Evolutionary conservation across 805 yeast genomes (phyloP).

Genomic region (Ogataea paraovalis): DNA sequence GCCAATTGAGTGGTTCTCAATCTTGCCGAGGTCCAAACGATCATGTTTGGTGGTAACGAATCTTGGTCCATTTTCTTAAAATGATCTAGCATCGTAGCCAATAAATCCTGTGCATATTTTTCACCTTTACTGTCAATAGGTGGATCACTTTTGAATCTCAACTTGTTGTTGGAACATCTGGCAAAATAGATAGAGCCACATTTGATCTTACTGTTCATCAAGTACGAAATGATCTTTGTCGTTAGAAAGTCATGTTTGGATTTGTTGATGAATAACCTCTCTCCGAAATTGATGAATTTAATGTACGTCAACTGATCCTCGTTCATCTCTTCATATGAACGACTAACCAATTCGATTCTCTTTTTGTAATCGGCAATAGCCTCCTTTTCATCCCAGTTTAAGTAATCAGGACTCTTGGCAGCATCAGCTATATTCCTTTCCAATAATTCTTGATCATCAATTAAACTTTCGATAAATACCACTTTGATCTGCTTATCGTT

Average conservation of each 20-base stretch:
- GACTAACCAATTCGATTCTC: constrained; percentile 64
- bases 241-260: constrained; percentile 84
- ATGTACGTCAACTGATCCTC: constrained; percentile 63
- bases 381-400: constrained; percentile 63
- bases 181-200: constrained; percentile 92
- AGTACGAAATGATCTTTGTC: constrained; percentile 84
- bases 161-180: constrained; percentile 59
- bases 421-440: constrained; percentile 81
- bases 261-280: constrained; percentile 71
- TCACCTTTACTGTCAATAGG: constrained; percentile 73
- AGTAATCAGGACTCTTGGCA: constrained; percentile 81
- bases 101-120: constrained; percentile 60
- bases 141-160: constrained; percentile 71
- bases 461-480: constrained; percentile 81
- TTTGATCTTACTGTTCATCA: constrained; percentile 87
- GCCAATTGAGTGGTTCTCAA: constrained; percentile 80
- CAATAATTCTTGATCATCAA: constrained; percentile 67
- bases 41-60: constrained; percentile 37
- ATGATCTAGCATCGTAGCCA: constrained; percentile 47
- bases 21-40: constrained; percentile 95
- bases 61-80: constrained; percentile 18
- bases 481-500: constrained; percentile 62
- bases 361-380: constrained; percentile 77
- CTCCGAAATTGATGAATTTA: constrained; percentile 88
- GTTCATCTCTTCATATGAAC: constrained; percentile 69